Conservation (phyloP, 2,329 filamentous ascomycete genomes). For the Hysterium pulicare region DNA sequence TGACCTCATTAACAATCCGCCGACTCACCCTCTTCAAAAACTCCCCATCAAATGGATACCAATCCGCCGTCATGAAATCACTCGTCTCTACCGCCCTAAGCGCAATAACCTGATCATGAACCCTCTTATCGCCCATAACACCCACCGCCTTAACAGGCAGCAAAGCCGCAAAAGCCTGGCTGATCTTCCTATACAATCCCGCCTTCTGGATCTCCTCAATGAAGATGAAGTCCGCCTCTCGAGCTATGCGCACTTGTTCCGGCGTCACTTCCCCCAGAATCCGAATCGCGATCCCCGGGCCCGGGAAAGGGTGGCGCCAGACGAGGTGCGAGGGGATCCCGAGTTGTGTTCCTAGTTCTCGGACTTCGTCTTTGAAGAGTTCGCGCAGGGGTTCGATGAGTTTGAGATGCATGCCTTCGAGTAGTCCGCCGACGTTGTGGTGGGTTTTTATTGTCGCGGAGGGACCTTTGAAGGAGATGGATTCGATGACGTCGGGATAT, state of each 20-base stretch:
- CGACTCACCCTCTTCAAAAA: slow-evolving; percentile 64
- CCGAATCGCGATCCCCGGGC: slow-evolving; percentile 71
- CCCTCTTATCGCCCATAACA: slow-evolving; percentile 67
- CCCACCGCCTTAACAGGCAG: slow-evolving; percentile 63
- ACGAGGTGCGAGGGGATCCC: slow-evolving; percentile 72
- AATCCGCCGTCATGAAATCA: slow-evolving; percentile 74
- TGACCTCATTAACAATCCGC: slow-evolving; percentile 72
- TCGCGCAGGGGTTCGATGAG: slow-evolving; percentile 76
- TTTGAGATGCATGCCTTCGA: slow-evolving; percentile 60
- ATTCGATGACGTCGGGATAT: slow-evolving; percentile 71
- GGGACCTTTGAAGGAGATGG: slow-evolving; percentile 70
- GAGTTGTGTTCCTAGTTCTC: slow-evolving; percentile 64
- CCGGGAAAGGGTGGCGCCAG: slow-evolving; percentile 75
- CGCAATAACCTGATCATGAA: slow-evolving; percentile 61
- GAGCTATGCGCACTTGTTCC: slow-evolving; percentile 73
- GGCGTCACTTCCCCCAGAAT: slow-evolving; percentile 81
- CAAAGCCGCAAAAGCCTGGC: slow-evolving; percentile 68
- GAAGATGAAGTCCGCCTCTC: slow-evolving; percentile 76
- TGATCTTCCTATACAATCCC: slow-evolving; percentile 69
- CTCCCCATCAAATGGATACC: slow-evolving; percentile 61
- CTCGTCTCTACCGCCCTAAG: slow-evolving; percentile 60
- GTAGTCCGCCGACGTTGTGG: slow-evolving; percentile 69
- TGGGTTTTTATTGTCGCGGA: slow-evolving; percentile 71
- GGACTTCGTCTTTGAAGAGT: slow-evolving; percentile 82
- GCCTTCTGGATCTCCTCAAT: slow-evolving; percentile 71